Percentiles rank a stretch among this genome's conserved stretches.
These are phyloP conservation scores for Metschnikowia similis DNA, from an alignment of 805 yeast species.

Conservation along the genomic window DNA sequence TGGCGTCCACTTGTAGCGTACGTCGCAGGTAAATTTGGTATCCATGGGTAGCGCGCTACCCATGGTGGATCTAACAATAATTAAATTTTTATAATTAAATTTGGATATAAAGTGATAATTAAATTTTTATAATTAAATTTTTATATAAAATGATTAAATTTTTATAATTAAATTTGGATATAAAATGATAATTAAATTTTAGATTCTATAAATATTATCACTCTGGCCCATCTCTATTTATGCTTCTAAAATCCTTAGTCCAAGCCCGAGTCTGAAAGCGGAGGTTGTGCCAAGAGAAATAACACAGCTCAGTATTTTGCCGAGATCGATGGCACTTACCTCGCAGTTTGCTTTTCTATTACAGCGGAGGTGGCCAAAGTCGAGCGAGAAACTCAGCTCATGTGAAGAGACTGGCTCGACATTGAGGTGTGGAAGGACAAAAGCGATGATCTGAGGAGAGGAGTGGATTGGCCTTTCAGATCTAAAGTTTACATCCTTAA, in stretches of 20 bases:
- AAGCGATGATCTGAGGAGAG: conserved; percentile 36
- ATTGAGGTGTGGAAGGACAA: conserved; percentile 70
- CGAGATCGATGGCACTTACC: conserved; percentile 72
- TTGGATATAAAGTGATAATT: too few species aligned
- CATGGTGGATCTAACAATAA: too few species aligned
- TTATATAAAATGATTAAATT: too few species aligned
- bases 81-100: too few species aligned
- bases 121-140: too few species aligned
- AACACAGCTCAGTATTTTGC: conserved; percentile 77
- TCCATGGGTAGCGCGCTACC: too few species aligned
- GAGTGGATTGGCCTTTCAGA: background rate
- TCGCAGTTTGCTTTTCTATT: conserved; percentile 64
- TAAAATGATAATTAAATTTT: too few species aligned
- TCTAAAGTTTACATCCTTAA: too few species aligned
- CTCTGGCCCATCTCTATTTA: conserved; percentile 79
- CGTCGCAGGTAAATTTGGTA: too few species aligned
- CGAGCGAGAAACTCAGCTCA: conserved; percentile 75
- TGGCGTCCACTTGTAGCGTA: too few species aligned
- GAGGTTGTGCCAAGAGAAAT: conserved; percentile 69
- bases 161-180: too few species aligned
- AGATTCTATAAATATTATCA: too few species aligned
- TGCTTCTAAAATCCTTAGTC: conserved; percentile 46
- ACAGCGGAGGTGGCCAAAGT: conserved; percentile 52
- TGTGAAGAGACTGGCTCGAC: conserved; percentile 78
- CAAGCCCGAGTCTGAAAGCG: conserved; percentile 48